Percentiles rank a stretch among this genome's conserved stretches.
phyloP scores from a whole-genome alignment of 805 yeast genomes.

The Metschnikowia henanensis region DNA sequence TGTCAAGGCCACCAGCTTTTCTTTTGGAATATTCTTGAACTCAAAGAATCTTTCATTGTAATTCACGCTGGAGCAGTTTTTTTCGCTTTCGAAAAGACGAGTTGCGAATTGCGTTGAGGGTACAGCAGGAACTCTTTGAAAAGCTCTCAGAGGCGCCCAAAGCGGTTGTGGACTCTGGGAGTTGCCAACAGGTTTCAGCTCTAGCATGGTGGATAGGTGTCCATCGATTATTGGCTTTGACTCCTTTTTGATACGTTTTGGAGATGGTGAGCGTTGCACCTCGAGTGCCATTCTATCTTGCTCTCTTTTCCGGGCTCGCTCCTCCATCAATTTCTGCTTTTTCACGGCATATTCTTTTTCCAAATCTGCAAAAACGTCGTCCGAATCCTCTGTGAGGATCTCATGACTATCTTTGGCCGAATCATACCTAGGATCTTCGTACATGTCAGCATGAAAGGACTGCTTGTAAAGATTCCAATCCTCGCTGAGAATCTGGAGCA shows the following conservation, averaged over 20 bases:
- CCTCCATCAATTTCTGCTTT: constrained; percentile 20
- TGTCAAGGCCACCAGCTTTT: not conserved
- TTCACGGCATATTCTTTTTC: constrained; percentile 36
- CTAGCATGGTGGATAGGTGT: no score
- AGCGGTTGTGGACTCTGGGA: no score
- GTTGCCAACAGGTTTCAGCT: not conserved
- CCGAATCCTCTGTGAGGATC: constrained; percentile 37
- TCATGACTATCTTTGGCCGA: constrained; percentile 23
- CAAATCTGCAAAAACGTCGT: constrained; percentile 37
- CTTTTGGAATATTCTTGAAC: constrained; percentile 17
- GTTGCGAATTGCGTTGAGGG: constrained; percentile 14
- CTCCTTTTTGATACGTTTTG: constrained; percentile 7
- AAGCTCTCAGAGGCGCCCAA: not conserved
- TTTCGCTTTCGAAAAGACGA: constrained; percentile 11
- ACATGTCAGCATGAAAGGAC: no score
- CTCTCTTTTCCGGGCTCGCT: constrained; percentile 17
- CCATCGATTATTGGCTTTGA: not conserved
- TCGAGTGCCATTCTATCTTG: constrained; percentile 4
- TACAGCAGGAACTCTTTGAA: constrained; percentile 8
- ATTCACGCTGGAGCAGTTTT: not conserved
- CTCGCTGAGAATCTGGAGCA: no score
- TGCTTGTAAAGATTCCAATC: no score
- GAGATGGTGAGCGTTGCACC: constrained; percentile 18
- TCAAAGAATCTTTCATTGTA: constrained; percentile 18
- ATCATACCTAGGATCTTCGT: constrained; percentile 35